phyloP scores from a whole-genome alignment of 2,329 filamentous ascomycete genomes.

The Neoarthrinium moseri region DNA sequence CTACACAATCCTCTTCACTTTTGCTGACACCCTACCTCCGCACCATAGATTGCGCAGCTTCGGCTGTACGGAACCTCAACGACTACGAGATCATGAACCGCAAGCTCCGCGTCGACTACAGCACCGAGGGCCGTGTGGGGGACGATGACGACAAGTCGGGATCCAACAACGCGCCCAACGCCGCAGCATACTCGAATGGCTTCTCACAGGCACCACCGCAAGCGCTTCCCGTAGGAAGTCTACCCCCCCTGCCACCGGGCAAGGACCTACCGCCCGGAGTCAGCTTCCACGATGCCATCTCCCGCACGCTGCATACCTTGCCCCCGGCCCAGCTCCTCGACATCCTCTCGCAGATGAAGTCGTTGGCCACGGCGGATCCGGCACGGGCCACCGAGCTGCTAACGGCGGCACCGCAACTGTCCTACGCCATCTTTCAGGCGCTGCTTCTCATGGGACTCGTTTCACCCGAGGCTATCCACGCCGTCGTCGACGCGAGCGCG shows the following conservation, averaged over 20 bases:
- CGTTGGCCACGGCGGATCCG: conserved; percentile 78
- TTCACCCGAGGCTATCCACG: conserved; percentile 76
- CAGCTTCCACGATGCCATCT: conserved; percentile 87
- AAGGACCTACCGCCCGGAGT: conserved; percentile 81
- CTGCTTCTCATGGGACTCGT: conserved; percentile 91
- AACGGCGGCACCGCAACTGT: conserved; percentile 84
- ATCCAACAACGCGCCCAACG: conserved; percentile 16
- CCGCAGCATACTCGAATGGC: conserved; percentile 22
- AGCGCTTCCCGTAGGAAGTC: conserved; percentile 42
- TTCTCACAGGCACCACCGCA: conserved; percentile 31
- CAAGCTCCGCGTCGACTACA: conserved; percentile 93
- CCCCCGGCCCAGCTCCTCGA: conserved; percentile 88
- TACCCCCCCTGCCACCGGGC: conserved; percentile 82
- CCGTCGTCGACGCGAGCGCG: conserved; percentile 67
- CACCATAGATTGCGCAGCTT: conserved; percentile 71
- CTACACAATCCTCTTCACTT: not conserved
- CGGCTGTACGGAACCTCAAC: conserved; percentile 92
- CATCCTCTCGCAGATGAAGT: conserved; percentile 92
- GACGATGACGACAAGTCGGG: conserved; percentile 49
- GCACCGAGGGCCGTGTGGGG: conserved; percentile 79
- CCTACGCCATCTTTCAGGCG: conserved; percentile 93
- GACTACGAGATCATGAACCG: conserved; percentile 94
- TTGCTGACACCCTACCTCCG: too few species aligned
- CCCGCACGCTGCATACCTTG: conserved; percentile 81
- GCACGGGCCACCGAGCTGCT: conserved; percentile 82